These are phyloP conservation scores for Heimioporus sp. DNA, from an alignment of 768 basidiomycete genomes.

Conservation along the genomic window DNA sequence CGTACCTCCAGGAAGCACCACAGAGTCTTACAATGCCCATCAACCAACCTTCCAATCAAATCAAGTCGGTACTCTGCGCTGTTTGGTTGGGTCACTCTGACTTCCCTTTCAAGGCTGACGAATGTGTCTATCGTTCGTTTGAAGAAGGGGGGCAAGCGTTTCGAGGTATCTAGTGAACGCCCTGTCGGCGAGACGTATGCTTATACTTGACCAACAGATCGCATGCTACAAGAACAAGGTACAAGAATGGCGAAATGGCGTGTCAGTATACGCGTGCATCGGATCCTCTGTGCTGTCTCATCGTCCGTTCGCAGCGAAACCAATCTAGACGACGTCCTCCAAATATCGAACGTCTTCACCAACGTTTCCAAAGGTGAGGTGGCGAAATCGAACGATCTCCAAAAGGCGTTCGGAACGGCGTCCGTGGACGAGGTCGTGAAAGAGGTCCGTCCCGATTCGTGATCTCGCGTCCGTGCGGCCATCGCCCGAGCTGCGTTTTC, in stretches of 20 bases:
- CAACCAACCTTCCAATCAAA: constrained; percentile 87
- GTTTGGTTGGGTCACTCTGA: not conserved
- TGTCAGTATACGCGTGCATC: constrained; percentile 48
- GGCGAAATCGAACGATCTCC: constrained; percentile 83
- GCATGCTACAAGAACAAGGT: constrained; percentile 99
- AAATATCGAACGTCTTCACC: constrained; percentile 92
- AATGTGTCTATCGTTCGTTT: constrained; percentile 96
- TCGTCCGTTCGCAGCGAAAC: constrained; percentile 61
- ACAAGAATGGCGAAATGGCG: constrained; percentile 91
- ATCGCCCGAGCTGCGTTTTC: not conserved
- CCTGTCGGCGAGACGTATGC: not conserved
- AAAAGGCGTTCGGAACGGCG: constrained; percentile 86
- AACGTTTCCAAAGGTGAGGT: constrained; percentile 97
- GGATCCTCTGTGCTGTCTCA: not conserved
- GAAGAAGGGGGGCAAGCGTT: constrained; percentile 96
- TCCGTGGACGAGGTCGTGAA: constrained; percentile 71
- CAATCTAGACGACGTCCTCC: constrained; percentile 91
- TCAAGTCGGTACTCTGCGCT: constrained; percentile 53
- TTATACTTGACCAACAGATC: constrained; percentile 48
- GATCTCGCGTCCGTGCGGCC: not conserved
- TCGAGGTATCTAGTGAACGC: constrained; percentile 60
- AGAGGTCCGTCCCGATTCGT: constrained; percentile 52
- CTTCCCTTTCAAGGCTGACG: constrained; percentile 63
- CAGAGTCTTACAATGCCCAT: constrained; percentile 37
- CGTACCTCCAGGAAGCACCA: too few species aligned